A percentile compares a stretch with the other conserved stretches of the same genome.
Evolutionary conservation across 2,329 filamentous ascomycete species (phyloP).

Genomic region (Trichophaea hybrida): DNA sequence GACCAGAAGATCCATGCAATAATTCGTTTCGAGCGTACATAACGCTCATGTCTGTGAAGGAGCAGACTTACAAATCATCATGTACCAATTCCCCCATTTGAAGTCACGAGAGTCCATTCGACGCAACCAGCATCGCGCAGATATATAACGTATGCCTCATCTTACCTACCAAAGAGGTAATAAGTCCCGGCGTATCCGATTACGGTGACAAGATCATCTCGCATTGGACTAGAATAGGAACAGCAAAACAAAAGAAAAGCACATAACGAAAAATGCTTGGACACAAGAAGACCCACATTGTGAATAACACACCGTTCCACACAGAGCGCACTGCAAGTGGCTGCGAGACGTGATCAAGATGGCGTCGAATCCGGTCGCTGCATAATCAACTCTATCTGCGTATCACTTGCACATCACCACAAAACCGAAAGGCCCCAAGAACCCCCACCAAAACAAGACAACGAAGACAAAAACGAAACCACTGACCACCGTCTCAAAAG

Average conservation of each 20-base stretch:
- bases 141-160: neutral
- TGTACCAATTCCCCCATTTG: neutral
- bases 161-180: neutral
- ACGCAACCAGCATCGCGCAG: neutral
- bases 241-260: neutral
- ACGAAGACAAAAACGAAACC: constrained; percentile 2
- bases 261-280: neutral
- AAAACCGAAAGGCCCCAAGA: neutral
- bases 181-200: neutral
- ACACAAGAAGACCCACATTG: constrained; percentile 3
- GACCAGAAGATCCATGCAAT: too few species aligned
- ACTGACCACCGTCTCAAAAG: constrained; percentile 4
- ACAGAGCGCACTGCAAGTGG: neutral
- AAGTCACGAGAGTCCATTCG: neutral
- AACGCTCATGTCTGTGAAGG: neutral
- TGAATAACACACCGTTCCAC: neutral
- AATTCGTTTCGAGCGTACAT: too few species aligned
- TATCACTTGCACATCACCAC: neutral
- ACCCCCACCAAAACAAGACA: neutral
- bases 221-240: neutral
- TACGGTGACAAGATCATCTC: neutral
- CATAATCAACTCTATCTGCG: neutral
- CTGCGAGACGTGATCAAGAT: neutral
- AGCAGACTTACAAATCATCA: neutral
- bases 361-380: neutral